Base-by-base conservation (phyloP, 129 eudicot species). In the Centrapalus pauciflorus region DNA sequence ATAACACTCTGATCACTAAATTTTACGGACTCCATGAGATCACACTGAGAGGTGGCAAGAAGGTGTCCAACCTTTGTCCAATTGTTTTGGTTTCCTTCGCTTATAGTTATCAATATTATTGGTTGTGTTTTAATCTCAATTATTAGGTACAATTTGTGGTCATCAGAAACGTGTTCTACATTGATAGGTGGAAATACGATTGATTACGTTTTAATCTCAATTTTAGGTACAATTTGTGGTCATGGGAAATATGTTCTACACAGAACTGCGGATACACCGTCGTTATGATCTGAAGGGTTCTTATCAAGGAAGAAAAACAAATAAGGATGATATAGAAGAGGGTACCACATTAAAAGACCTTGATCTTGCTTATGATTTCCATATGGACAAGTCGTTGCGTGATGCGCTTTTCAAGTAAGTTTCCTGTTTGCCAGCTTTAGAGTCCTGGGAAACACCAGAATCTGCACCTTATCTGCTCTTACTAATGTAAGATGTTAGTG, bases 271-370 rank as follows among this genome's bases (percentile, higher is more conserved):
- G 37, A 86, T 90, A 64, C 97, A 90, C 75, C 81, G 83, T 19
- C 89, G 95, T 52, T 90, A 81, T 66, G 97, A 90, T 78, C 80
- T 90, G 79, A 90, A 90, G 64, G 97, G 97, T 55, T 90, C 97
- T 24, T 33, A 68, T 56, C 79, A 79, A 14, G 97, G 97, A 74
- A 86, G 97, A 80, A 57, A 29, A 63, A 90, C 95, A 26, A 75
- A 76, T 58, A 82, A 80, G 71, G 85, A 90, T 34, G 64, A 79
- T 29, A 77, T 79, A 56, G 61, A 60, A 45, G 83, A 78, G 66
- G 76, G 73, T 70, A 86, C 89, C 26, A 86, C 95, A 27, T 59
- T 90, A 41, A 90, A 90, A 75, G 97, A 90, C 76, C 84, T 71
- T 63, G 97, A 90, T 82, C 74, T 90, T 67, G 58, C 70, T 26